Conservation (phyloP, 1,284 basidiomycete species). For the Malassezia japonica region DNA sequence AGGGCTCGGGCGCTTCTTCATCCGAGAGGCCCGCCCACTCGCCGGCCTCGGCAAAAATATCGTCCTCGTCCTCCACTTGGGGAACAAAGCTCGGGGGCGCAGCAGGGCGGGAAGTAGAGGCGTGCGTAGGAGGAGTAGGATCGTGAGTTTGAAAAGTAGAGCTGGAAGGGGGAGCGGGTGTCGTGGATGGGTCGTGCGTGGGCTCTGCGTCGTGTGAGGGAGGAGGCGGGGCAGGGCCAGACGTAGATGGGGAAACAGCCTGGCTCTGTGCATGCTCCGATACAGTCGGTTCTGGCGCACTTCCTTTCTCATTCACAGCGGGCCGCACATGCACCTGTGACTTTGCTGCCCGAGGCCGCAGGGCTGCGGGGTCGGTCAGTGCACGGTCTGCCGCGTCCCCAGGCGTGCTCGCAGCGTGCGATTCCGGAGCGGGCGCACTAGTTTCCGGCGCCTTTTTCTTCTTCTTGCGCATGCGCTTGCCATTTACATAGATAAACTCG, state of each 20-base stretch:
- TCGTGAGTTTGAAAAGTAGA: no score
- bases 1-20: conserved; percentile 41
- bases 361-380: not conserved
- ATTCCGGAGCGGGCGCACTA: not conserved
- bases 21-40: conserved; percentile 62
- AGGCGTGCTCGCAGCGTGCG: not conserved
- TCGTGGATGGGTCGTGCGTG: no score
- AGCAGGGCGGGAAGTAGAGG: no score
- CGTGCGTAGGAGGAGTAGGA: no score
- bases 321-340: not conserved
- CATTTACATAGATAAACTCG: conserved; percentile 40
- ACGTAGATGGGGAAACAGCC: no score
- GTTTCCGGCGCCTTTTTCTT: conserved; percentile 34
- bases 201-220: no score
- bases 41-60: conserved; percentile 74
- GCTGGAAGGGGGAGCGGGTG: no score
- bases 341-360: not conserved
- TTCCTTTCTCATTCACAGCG: not conserved
- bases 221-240: no score
- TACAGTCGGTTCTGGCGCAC: no score
- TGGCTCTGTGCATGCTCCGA: no score
- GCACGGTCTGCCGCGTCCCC: no score
- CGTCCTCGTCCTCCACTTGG: conserved; percentile 49
- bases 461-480: conserved; percentile 51
- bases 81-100: conserved; percentile 1